Evolutionary conservation across 805 yeast genomes (phyloP).

Genomic region (Starmerella bombicola): DNA sequence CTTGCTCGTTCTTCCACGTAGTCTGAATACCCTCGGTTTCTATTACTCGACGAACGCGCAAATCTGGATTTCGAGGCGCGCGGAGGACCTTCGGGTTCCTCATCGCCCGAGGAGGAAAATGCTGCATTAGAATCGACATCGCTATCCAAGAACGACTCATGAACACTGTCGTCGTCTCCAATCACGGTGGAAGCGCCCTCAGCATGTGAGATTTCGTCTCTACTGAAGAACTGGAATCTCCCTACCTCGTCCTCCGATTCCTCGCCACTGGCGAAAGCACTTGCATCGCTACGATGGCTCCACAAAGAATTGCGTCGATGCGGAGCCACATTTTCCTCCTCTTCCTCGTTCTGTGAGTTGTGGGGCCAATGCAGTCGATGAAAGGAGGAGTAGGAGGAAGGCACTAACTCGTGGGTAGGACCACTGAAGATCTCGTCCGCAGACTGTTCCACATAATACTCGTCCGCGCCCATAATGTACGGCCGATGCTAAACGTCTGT

Average conservation of each 20-base stretch:
- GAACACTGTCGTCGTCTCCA: conserved; percentile 29
- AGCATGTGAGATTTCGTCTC: conserved; percentile 73
- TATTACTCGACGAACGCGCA: not conserved
- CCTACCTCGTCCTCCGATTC: conserved; percentile 6
- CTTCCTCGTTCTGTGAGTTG: conserved; percentile 13
- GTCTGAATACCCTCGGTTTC: not conserved
- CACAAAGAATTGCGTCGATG: conserved; percentile 16
- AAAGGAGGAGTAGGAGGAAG: conserved; percentile 55
- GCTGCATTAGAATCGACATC: conserved; percentile 3
- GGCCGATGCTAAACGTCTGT: too few species aligned
- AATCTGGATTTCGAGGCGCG: not conserved
- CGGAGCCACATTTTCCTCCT: conserved; percentile 3
- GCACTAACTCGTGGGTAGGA: conserved; percentile 56
- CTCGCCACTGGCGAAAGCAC: conserved; percentile 7
- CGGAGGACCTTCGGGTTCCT: conserved; percentile 1
- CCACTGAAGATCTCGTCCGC: conserved; percentile 54
- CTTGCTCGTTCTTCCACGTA: not conserved
- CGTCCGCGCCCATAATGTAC: conserved; percentile 19
- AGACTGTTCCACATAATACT: conserved; percentile 24
- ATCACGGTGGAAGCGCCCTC: conserved; percentile 71
- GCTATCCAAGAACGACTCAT: conserved; percentile 11
- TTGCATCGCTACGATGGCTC: conserved; percentile 10
- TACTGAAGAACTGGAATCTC: conserved; percentile 63
- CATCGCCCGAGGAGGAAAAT: not conserved
- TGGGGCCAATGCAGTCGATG: conserved; percentile 35